Conservation (phyloP, 1,139 yeast species). For the Dujonia santamariae region DNA sequence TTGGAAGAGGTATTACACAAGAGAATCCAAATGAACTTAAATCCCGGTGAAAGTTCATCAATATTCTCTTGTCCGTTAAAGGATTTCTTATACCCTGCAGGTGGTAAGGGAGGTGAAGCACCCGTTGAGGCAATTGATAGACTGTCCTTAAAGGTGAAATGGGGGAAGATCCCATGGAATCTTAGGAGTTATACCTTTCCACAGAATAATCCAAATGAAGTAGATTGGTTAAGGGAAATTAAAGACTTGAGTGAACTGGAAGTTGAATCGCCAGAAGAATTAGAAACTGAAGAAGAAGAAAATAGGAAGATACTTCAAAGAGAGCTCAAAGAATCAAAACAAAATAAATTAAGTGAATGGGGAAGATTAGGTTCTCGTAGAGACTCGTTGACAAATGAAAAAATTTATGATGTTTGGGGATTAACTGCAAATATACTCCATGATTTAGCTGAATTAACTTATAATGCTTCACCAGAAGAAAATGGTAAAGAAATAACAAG, state of each 20-base stretch:
- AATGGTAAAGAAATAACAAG: slow-evolving; percentile 9
- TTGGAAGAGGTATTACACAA: slow-evolving; percentile 21
- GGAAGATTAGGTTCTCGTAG: slow-evolving; percentile 42
- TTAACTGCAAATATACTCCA: slow-evolving; percentile 82
- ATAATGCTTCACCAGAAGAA: slow-evolving; percentile 14
- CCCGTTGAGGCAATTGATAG: slow-evolving; percentile 46
- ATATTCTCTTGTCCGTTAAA: slow-evolving; percentile 65
- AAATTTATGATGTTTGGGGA: slow-evolving; percentile 81
- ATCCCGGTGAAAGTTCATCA: slow-evolving; percentile 71
- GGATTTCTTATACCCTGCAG: slow-evolving; percentile 52
- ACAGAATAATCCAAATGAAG: slow-evolving; percentile 51
- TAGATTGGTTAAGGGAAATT: slow-evolving; percentile 59
- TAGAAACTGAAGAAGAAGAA: slow-evolving; percentile 14
- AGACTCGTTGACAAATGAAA: slow-evolving; percentile 36
- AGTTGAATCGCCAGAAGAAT: slow-evolving; percentile 9
- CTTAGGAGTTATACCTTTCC: slow-evolving; percentile 62
- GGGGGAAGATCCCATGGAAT: slow-evolving; percentile 75
- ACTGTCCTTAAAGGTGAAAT: slow-evolving; percentile 38
- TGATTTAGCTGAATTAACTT: slow-evolving; percentile 67
- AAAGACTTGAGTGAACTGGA: slow-evolving; percentile 34
- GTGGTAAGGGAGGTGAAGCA: slow-evolving; percentile 13
- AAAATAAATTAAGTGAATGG: slow-evolving; percentile 26
- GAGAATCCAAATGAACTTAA: slow-evolving; percentile 41
- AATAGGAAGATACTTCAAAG: slow-evolving; percentile 1
- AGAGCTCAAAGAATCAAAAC: slow-evolving; percentile 10